Evolutionary conservation across 1,284 basidiomycete genomes (phyloP), one percentile per base, ranked within the genome.

Genomic region (Moesziomyces sp.): DNA sequence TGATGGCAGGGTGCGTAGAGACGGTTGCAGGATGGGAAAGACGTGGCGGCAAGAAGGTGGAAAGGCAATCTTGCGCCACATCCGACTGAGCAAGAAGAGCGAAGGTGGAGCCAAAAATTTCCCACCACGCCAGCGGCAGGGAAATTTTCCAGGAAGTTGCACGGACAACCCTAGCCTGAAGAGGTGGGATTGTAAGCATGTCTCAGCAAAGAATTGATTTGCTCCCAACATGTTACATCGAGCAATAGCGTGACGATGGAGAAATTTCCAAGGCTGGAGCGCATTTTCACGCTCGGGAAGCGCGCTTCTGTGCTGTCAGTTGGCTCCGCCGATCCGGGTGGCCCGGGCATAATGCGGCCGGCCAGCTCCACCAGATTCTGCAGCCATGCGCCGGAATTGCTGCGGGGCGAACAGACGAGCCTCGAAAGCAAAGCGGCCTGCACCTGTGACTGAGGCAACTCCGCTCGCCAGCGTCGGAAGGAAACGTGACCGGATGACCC

Each of bases 211-310:
- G 26, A 28, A 28, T 7, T 4, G 1, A 7, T 28, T 13, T 30
- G 38, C 23, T 3, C 14, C 43, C 18, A 24, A 19, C 8, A 18
- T 43, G 49, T 48, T 48, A 48, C 46, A 48, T 48, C 46, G 46
- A 18, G 30, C 5, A 33, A 4, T 33, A 33, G 3, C 10, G 10
- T 13, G 30, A 33, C 13, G 30, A 33, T 33, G 30, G 30, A 13
- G 30, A 40, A 40, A 19, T 30, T 30, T 48, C 10, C 7, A 0
- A 49, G 6, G 33, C 33, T n/a, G 33, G 26, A 18, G 24, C 16
- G 33, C 44, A 33, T 52, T 68, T 69, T 69, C 66, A 69, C 66
- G 66, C 66, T 69, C 66, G 51, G 56, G 24, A 46, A 19, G 6
- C 26, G 43, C 33, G 28, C 45, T 44, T 10, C 23, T 44, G 24